Conservation (phyloP, 2,329 filamentous ascomycete species). For the Biscogniauxia sp. region DNA sequence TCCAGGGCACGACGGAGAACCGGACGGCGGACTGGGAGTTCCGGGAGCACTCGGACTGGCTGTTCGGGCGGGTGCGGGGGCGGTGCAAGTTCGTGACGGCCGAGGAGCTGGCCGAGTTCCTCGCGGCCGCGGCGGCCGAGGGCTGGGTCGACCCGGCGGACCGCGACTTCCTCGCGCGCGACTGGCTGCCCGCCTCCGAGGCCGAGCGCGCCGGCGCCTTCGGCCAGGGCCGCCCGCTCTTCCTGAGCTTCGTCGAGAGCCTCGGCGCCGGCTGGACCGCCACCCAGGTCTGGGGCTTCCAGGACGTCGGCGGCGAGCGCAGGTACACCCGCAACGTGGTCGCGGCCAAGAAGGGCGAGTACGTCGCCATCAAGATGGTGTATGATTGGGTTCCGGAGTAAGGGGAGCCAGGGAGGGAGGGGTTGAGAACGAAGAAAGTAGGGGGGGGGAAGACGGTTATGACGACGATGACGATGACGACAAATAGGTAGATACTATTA, state of each 20-base stretch:
- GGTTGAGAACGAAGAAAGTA: neutral
- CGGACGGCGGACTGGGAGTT: slow-evolving; percentile 50
- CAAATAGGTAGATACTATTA: too few species aligned
- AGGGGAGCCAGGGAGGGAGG: neutral
- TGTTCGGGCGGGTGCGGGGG: slow-evolving; percentile 73
- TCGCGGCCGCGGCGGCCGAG: slow-evolving; percentile 53
- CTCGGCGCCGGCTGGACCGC: slow-evolving; percentile 50
- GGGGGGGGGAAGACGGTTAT: too few species aligned
- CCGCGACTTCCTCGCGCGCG: slow-evolving; percentile 61
- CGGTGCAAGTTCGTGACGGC: slow-evolving; percentile 51
- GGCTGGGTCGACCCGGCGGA: slow-evolving; percentile 36
- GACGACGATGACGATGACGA: too few species aligned
- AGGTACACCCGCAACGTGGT: slow-evolving; percentile 53
- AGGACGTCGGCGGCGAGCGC: slow-evolving; percentile 50
- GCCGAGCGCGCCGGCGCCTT: slow-evolving; percentile 46
- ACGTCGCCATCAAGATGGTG: slow-evolving; percentile 49
- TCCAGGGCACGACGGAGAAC: slow-evolving; percentile 61
- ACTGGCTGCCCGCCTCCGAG: slow-evolving; percentile 55
- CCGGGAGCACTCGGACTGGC: slow-evolving; percentile 70
- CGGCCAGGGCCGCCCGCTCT: slow-evolving; percentile 55
- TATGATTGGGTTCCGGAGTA: slow-evolving; percentile 48
- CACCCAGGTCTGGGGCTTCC: slow-evolving; percentile 60
- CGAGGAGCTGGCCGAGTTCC: slow-evolving; percentile 54
- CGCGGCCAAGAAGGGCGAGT: slow-evolving; percentile 45
- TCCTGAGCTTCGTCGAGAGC: slow-evolving; percentile 63